These are phyloP conservation scores for Primulina huaijiensis DNA, from an alignment of 257 asterid species.

Conservation along the genomic window DNA sequence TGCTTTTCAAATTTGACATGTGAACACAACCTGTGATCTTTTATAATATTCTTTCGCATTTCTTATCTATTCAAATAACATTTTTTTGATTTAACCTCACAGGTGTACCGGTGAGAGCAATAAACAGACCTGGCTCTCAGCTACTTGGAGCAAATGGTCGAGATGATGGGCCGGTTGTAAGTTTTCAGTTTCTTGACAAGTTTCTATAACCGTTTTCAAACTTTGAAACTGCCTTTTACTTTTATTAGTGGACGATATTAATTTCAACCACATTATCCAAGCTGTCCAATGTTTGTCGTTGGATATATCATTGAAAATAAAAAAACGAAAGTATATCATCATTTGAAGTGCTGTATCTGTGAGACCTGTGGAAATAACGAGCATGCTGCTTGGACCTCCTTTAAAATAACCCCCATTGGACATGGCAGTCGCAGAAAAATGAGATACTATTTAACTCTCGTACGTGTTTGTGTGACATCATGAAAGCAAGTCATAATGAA, in stretches of 20 bases:
- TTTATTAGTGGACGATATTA: background rate
- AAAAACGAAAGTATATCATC: background rate
- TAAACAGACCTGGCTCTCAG: conserved; percentile 89
- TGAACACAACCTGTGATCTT: background rate
- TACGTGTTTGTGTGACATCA: background rate
- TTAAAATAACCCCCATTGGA: background rate
- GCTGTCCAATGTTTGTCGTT: background rate
- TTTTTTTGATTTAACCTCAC: conserved; percentile 28
- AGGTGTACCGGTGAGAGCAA: conserved; percentile 88
- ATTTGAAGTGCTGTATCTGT: background rate
- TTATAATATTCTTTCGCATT: conserved; percentile 4
- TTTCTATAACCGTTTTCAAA: conserved; percentile 6
- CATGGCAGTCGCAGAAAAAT: background rate
- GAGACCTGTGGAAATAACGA: background rate
- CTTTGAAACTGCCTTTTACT: background rate
- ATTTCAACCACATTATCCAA: background rate
- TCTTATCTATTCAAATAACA: background rate
- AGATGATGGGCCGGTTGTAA: conserved; percentile 94
- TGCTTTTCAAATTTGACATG: background rate
- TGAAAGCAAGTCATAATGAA: background rate
- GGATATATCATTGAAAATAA: background rate
- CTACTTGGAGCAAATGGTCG: conserved; percentile 91
- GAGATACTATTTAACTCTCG: background rate
- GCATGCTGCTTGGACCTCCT: background rate
- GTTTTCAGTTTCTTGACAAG: conserved; percentile 32